Evolutionary conservation across 2,329 filamentous ascomycete species (phyloP), one percentile per base, ranked within the genome.

Genomic region (Clarireedia paspali): DNA sequence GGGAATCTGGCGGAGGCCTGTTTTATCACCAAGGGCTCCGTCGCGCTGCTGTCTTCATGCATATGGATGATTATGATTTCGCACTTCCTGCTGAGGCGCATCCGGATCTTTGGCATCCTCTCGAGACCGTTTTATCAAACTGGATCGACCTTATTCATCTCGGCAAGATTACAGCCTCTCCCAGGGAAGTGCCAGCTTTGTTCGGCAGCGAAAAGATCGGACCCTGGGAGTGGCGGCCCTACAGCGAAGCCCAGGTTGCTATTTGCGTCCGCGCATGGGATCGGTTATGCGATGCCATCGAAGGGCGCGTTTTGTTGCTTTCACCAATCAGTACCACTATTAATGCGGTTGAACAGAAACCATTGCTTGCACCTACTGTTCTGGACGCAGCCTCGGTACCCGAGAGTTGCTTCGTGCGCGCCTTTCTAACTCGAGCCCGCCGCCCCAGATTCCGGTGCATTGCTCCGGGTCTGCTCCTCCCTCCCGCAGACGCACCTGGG

Each of bases 191-290:
- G 2, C 48, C n/a, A 20, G 52, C 50, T 20, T 34, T 34, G 30
- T 34, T 34, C 30, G 62, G 59, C 46, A 64, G 59, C 50, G 46
- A 60, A 23, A 42, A 42, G n/a, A 40, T 24, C 24, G n/a, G 44
- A 23, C 52, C 30, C 6, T 50, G 49, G 72, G 61, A 72, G 9
- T 52, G 50, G 39, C 59, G 55, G n/a, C 38, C 38, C 70, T 49
- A 68, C 69, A 24, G 57, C 66, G 5, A 59, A 73, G 45, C 64
- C 72, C 70, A 70, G 69, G 72, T 74, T 56, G 68, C 72, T 67
- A 6, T 27, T 42, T 47, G n/a, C 5, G 23, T 54, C 17, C 49
- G 23, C 15, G 53, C 53, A 24, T 58, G 51, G 38, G 30, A 56
- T 45, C 57, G 27, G 4, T 46, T 59, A 4, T 53, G 56, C n/a